A percentile compares a stretch with the other conserved stretches of the same genome.
These are phyloP conservation scores for Letharia columbiana DNA, from an alignment of 495 filamentous ascomycete genomes.

Conservation along the genomic window DNA sequence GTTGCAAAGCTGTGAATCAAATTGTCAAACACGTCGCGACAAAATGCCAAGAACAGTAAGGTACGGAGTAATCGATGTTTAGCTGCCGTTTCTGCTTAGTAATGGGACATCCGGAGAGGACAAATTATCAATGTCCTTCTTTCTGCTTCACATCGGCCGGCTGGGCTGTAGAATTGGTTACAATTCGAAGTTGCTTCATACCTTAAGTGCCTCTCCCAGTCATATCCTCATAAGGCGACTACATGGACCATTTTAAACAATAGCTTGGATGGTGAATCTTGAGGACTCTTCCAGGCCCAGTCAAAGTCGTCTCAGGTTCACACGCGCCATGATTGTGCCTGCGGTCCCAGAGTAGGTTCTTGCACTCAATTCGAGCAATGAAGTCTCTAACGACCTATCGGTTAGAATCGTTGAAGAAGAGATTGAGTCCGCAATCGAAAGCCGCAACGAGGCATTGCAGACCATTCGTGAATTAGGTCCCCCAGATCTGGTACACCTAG, in stretches of 20 bases:
- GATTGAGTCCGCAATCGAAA: conserved; percentile 76
- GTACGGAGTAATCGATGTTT: conserved; percentile 5
- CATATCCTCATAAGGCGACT: background rate
- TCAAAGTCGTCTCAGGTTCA: background rate
- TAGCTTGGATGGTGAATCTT: background rate
- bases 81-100: conserved; percentile 8
- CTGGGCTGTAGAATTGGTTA: background rate
- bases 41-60: conserved; percentile 2
- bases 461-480: conserved; percentile 86
- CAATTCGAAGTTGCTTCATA: background rate
- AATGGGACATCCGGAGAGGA: background rate
- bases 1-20: background rate
- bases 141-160: too few species aligned
- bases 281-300: background rate
- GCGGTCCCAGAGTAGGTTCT: conserved; percentile 76
- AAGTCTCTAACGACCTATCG: conserved; percentile 24
- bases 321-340: conserved; percentile 69
- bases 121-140: background rate
- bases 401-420: conserved; percentile 83
- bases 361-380: conserved; percentile 19
- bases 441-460: conserved; percentile 77
- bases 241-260: background rate
- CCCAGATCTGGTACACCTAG: conserved; percentile 88
- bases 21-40: background rate
- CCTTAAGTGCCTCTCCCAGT: background rate